These are phyloP conservation scores for Coprinopsis marcescibilis DNA, from an alignment of 768 basidiomycete genomes.

Conservation along the genomic window DNA sequence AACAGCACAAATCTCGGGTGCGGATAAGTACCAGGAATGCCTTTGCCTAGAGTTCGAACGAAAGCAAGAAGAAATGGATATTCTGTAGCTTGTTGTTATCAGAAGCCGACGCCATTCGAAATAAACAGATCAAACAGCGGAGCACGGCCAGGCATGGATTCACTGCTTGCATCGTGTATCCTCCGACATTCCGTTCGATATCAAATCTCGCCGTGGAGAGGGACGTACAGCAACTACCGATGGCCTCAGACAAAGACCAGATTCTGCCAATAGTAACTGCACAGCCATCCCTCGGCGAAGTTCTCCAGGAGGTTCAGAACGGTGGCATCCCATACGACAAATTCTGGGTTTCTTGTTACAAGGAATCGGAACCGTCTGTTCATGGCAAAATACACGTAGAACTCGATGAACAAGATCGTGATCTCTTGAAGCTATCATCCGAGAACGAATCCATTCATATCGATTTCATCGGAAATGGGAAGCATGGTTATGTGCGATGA, in stretches of 20 bases:
- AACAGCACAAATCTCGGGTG: too few species aligned
- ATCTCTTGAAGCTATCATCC: conserved; percentile 39
- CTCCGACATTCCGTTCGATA: too few species aligned
- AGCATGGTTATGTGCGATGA: conserved; percentile 12
- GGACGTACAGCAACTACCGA: background rate
- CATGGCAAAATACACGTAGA: conserved; percentile 58
- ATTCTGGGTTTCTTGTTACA: conserved; percentile 76
- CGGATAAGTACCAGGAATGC: too few species aligned
- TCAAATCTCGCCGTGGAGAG: too few species aligned
- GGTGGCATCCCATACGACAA: conserved; percentile 52
- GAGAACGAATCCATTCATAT: conserved; percentile 46
- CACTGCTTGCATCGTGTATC: too few species aligned
- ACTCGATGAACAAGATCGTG: conserved; percentile 48
- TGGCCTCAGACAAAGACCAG: conserved; percentile 3
- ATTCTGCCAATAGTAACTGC: conserved; percentile 49
- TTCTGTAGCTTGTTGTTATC: too few species aligned
- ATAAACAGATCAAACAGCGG: too few species aligned
- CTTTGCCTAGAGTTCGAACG: too few species aligned
- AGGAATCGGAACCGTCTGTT: conserved; percentile 42
- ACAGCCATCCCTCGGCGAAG: conserved; percentile 54
- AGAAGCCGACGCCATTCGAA: too few species aligned
- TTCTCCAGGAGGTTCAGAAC: conserved; percentile 58
- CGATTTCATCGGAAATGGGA: conserved; percentile 23
- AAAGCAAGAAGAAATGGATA: too few species aligned
- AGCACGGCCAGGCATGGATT: too few species aligned